A percentile compares a stretch with the other conserved stretches of the same genome.
These are phyloP conservation scores for Malassezia dermatis DNA, from an alignment of 1,284 basidiomycete species.

Conservation along the genomic window DNA sequence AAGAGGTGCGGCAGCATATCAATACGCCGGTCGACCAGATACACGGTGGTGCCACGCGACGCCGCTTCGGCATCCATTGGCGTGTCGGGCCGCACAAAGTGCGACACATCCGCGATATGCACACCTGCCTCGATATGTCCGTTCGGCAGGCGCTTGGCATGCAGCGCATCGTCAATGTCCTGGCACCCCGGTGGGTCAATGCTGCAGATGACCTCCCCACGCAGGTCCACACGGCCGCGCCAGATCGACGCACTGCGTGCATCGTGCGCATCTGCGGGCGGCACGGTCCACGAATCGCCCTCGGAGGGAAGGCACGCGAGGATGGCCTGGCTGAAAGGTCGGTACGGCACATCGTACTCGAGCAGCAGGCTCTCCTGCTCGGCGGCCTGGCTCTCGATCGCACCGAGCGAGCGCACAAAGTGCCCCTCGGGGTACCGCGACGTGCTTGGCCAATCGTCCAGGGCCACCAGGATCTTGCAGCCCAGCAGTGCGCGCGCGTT, in stretches of 20 bases:
- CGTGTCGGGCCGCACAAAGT: conserved; percentile 86
- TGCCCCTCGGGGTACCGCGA: conserved; percentile 94
- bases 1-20: conserved; percentile 94
- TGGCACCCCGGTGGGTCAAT: conserved; percentile 97
- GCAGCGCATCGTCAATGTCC: conserved; percentile 98
- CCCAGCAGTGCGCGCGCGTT: conserved; percentile 78
- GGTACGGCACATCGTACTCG: conserved; percentile 91
- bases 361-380: conserved; percentile 88
- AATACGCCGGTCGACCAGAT: conserved; percentile 94
- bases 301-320: conserved; percentile 79
- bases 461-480: conserved; percentile 91
- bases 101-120: conserved; percentile 95
- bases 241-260: conserved; percentile 55
- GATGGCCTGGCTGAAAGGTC: conserved; percentile 90
- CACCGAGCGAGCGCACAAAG: conserved; percentile 84
- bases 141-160: conserved; percentile 75
- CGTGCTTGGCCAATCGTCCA: conserved; percentile 78
- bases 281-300: conserved; percentile 87
- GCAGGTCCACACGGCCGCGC: conserved; percentile 77
- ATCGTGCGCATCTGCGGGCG: conserved; percentile 56
- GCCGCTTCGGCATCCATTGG: conserved; percentile 96
- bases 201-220: conserved; percentile 79
- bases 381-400: conserved; percentile 84
- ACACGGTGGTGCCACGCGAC: conserved; percentile 89
- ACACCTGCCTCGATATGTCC: conserved; percentile 96